A percentile compares a stretch with the other conserved stretches of the same genome.
Evolutionary conservation across 2,329 filamentous ascomycete genomes (phyloP).

Genomic region (Didymosphaeria variabile): DNA sequence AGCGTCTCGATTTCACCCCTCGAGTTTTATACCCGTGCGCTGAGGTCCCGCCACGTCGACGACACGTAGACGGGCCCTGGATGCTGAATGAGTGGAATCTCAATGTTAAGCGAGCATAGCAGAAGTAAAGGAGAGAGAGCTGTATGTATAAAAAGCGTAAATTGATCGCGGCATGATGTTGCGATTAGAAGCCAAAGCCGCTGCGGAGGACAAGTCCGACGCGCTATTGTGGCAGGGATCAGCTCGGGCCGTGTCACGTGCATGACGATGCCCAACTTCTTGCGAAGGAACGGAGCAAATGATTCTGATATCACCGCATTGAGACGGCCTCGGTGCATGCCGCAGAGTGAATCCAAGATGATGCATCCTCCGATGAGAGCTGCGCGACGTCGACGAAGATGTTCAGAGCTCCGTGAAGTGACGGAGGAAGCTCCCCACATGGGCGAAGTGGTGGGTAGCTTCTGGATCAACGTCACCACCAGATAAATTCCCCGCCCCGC

Average conservation of each 20-base stretch:
- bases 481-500: conserved; percentile 17
- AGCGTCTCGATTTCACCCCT: conserved; percentile 7
- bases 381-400: neutral
- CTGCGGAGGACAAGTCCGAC: neutral
- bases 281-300: neutral
- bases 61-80: conserved; percentile 18
- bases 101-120: conserved; percentile 13
- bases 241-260: conserved; percentile 21
- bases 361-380: neutral
- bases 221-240: conserved; percentile 11
- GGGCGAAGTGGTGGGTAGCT: conserved; percentile 2
- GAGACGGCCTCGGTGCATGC: neutral
- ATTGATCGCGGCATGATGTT: conserved; percentile 23
- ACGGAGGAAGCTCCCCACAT: conserved; percentile 2
- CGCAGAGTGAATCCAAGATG: neutral
- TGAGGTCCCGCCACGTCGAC: conserved; percentile 24
- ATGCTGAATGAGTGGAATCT: neutral
- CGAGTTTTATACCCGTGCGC: conserved; percentile 13
- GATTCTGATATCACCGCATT: neutral
- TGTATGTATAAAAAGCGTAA: conserved; percentile 8
- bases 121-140: conserved; percentile 1
- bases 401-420: neutral
- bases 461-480: conserved; percentile 17
- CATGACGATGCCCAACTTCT: neutral
- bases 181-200: conserved; percentile 6